Evolutionary conservation across 208 protist genomes (phyloP).

Genomic region (Wallacemonas sp.): DNA sequence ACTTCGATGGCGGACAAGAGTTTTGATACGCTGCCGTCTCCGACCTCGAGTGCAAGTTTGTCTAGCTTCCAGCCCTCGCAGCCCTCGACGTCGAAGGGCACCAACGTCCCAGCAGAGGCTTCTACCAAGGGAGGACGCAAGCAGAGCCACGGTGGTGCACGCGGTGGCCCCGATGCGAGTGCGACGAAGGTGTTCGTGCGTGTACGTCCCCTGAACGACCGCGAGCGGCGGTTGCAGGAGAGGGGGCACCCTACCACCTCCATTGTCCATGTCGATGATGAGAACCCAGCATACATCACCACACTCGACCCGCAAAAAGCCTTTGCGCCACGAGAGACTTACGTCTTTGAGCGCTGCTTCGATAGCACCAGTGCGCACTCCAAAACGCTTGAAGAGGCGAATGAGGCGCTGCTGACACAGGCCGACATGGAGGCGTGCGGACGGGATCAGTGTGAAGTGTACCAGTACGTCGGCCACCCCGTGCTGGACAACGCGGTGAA

Average conservation of each 20-base stretch:
- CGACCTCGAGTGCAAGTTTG: neutral
- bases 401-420: neutral
- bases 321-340: constrained; percentile 52
- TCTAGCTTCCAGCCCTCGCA: neutral
- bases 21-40: neutral
- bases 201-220: constrained; percentile 65
- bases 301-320: constrained; percentile 44
- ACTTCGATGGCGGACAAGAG: neutral
- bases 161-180: constrained; percentile 23
- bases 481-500: constrained; percentile 20
- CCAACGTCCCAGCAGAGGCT: neutral
- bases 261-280: constrained; percentile 54
- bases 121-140: neutral
- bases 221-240: constrained; percentile 28
- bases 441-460: constrained; percentile 59
- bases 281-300: constrained; percentile 71
- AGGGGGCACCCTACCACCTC: neutral
- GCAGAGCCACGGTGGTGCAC: neutral
- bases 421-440: constrained; percentile 9
- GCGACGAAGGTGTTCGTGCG: constrained; percentile 75
- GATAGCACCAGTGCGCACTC: constrained; percentile 15
- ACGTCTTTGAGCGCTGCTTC: constrained; percentile 76
- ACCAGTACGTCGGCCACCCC: constrained; percentile 49
- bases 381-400: constrained; percentile 17
- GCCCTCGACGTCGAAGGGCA: neutral